Conservation (phyloP, 805 yeast species). For the Ogataea paradorogensis region DNA sequence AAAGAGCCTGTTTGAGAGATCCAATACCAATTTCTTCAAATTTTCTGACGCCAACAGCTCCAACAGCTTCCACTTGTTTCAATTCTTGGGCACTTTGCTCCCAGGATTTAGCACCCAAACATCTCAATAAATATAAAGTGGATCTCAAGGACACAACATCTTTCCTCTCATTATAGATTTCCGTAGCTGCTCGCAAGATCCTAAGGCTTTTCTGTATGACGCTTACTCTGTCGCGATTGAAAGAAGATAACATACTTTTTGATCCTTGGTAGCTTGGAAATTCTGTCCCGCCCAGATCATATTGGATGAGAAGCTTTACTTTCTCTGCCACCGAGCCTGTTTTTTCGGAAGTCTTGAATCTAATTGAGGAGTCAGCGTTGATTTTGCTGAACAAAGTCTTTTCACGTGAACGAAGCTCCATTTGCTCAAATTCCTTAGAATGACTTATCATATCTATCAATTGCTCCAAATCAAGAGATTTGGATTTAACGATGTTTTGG, state of each 20-base stretch:
- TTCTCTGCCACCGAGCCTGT: constrained; percentile 34
- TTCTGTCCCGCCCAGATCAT: constrained; percentile 49
- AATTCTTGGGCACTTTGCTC: constrained; percentile 44
- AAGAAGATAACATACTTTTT: constrained; percentile 35
- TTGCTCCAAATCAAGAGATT: constrained; percentile 16
- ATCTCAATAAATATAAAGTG: constrained; percentile 38
- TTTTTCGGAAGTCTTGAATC: constrained; percentile 34
- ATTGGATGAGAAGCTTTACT: constrained; percentile 42
- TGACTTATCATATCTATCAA: constrained; percentile 31
- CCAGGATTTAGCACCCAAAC: constrained; percentile 48
- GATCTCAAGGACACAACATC: constrained; percentile 42
- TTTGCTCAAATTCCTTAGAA: constrained; percentile 40
- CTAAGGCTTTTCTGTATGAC: constrained; percentile 43
- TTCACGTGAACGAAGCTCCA: constrained; percentile 43
- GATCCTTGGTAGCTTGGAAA: constrained; percentile 44
- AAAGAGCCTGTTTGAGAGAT: constrained; percentile 31
- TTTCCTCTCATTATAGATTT: constrained; percentile 38
- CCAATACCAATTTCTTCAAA: constrained; percentile 36
- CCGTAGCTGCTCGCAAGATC: constrained; percentile 43
- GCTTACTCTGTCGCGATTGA: constrained; percentile 43
- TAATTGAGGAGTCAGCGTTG: constrained; percentile 37
- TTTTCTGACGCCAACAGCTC: constrained; percentile 38
- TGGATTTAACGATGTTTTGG: constrained; percentile 31
- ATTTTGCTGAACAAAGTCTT: constrained; percentile 44
- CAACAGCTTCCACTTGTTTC: constrained; percentile 48